phyloP scores from a whole-genome alignment of 192 early-diverging fungal genomes.

The Coemansia sp. region DNA sequence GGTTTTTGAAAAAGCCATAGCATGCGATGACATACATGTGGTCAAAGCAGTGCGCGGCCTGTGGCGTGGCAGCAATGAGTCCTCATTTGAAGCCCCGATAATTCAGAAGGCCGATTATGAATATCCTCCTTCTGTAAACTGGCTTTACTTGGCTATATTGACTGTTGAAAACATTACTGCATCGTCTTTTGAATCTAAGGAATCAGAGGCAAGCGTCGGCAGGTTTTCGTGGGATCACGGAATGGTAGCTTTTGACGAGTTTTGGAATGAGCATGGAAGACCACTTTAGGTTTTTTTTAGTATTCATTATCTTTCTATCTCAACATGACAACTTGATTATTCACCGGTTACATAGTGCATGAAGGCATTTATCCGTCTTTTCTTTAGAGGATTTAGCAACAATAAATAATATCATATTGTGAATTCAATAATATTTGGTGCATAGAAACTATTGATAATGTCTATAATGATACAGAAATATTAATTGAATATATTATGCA shows the following conservation, averaged over 20 bases:
- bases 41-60: slow-evolving; percentile 53
- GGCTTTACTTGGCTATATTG: slow-evolving; percentile 26
- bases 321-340: no score
- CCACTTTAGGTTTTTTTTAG: not conserved
- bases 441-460: no score
- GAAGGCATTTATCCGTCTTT: no score
- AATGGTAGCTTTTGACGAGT: slow-evolving; percentile 22
- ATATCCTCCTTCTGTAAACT: slow-evolving; percentile 29
- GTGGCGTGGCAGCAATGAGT: slow-evolving; percentile 51
- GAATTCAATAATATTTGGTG: no score
- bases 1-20: slow-evolving; percentile 46
- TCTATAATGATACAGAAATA: no score
- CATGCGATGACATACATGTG: slow-evolving; percentile 54
- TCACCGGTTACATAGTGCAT: no score
- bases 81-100: slow-evolving; percentile 3
- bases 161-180: slow-evolving; percentile 12
- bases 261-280: slow-evolving; percentile 9
- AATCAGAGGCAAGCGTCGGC: slow-evolving; percentile 1
- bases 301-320: not conserved
- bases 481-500: no score
- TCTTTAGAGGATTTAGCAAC: not conserved
- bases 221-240: slow-evolving; percentile 18
- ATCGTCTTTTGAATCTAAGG: slow-evolving; percentile 2
- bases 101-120: not conserved
- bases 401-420: no score